Percentiles rank a stretch among this genome's conserved stretches.
phyloP scores from a whole-genome alignment of 2,329 filamentous ascomycete genomes.

The Aureobasidium sp. region DNA sequence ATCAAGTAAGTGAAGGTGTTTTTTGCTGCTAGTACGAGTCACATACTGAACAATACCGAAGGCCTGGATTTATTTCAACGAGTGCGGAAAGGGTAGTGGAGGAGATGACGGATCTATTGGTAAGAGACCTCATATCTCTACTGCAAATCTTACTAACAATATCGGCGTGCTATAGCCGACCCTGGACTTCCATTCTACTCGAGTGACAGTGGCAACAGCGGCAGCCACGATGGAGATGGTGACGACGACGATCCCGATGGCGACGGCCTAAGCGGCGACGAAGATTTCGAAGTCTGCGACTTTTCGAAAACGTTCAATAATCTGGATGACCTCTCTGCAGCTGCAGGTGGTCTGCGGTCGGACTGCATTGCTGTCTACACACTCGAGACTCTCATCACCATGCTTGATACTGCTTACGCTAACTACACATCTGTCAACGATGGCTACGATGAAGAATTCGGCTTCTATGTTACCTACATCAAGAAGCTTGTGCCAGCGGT shows the following conservation, averaged over 20 bases:
- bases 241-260: background rate
- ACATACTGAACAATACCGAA: too few species aligned
- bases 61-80: background rate
- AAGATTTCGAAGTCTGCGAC: background rate
- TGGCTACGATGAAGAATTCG: constrained; percentile 14
- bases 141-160: background rate
- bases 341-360: background rate
- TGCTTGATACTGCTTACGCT: constrained; percentile 1
- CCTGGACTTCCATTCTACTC: background rate
- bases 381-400: constrained; percentile 4
- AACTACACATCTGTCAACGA: constrained; percentile 14
- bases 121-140: background rate
- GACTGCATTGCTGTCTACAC: constrained; percentile 3
- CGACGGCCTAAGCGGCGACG: background rate
- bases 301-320: background rate
- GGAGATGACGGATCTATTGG: background rate
- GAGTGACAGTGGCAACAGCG: background rate
- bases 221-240: background rate
- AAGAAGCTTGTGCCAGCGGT: constrained; percentile 4
- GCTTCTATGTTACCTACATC: constrained; percentile 13
- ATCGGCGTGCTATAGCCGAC: background rate
- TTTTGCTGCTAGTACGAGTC: too few species aligned
- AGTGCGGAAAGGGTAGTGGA: background rate
- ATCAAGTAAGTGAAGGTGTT: background rate
- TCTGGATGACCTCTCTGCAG: constrained; percentile 6